Conservation (phyloP, 805 yeast species). For the Candida piceae region DNA sequence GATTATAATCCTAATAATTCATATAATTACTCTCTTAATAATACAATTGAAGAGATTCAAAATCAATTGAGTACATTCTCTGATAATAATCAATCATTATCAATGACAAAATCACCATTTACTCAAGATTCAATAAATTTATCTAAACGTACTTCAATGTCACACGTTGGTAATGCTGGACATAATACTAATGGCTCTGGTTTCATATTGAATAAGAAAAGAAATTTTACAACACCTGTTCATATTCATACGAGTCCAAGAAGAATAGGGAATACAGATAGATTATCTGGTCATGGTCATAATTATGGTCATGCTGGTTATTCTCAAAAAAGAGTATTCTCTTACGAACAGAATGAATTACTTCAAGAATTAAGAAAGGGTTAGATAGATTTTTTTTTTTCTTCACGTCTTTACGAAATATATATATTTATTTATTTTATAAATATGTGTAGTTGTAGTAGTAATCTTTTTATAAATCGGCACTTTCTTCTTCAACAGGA, state of each 20-base stretch:
- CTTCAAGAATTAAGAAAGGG: conserved; percentile 36
- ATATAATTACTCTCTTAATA: conserved; percentile 28
- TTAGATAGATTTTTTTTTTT: neutral
- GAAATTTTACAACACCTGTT: conserved; percentile 14
- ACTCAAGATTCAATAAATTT: too few species aligned
- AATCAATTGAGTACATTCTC: conserved; percentile 23
- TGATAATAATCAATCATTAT: conserved; percentile 7
- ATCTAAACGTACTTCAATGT: too few species aligned
- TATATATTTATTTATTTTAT: too few species aligned
- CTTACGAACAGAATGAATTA: conserved; percentile 50
- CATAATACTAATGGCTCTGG: too few species aligned
- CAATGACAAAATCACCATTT: too few species aligned
- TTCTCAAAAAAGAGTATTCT: conserved; percentile 32
- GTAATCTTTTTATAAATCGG: conserved; percentile 13
- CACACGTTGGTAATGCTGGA: too few species aligned
- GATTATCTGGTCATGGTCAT: too few species aligned
- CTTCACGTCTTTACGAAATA: too few species aligned
- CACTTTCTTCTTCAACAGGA: conserved; percentile 57
- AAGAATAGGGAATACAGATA: too few species aligned
- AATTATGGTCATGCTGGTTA: conserved; percentile 2
- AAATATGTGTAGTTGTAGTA: neutral
- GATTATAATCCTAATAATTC: conserved; percentile 29
- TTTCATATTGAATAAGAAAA: conserved; percentile 5
- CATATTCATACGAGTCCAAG: neutral
- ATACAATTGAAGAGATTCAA: conserved; percentile 30